phyloP scores from a whole-genome alignment of 257 asterid species.

The Solanum etuberosum region DNA sequence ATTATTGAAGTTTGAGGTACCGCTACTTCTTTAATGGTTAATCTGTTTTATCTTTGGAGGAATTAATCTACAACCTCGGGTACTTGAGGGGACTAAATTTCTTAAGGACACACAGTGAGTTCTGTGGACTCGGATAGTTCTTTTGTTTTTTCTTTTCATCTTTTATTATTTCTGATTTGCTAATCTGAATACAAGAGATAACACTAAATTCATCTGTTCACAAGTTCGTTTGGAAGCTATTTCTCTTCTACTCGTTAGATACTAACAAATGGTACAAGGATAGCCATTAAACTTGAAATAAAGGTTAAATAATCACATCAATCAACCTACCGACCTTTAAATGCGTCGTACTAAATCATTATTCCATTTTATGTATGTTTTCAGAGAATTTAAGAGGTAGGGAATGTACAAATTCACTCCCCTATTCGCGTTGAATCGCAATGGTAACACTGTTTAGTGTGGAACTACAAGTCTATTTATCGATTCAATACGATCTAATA shows the following conservation, averaged over 20 bases:
- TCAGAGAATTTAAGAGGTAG: neutral
- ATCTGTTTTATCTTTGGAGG: too few species aligned
- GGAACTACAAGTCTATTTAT: too few species aligned
- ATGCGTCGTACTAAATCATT: neutral
- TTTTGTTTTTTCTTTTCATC: too few species aligned
- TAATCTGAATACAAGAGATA: too few species aligned
- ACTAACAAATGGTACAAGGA: neutral
- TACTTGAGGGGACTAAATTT: too few species aligned
- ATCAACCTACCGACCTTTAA: neutral
- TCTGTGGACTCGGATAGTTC: too few species aligned
- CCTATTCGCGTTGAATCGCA: neutral
- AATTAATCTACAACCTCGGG: too few species aligned
- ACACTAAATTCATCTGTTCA: neutral
- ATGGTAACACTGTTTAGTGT: too few species aligned
- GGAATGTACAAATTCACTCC: neutral
- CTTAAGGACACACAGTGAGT: too few species aligned
- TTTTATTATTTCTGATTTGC: too few species aligned
- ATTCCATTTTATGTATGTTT: neutral
- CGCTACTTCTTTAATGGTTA: too few species aligned
- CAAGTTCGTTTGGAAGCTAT: neutral
- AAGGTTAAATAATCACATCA: neutral
- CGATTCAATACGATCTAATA: neutral
- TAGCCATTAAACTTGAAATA: neutral
- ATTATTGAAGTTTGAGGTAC: too few species aligned
- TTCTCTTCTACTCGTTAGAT: neutral